These are phyloP conservation scores for Leishmania arabica DNA, from an alignment of 208 protist species.

Conservation along the genomic window DNA sequence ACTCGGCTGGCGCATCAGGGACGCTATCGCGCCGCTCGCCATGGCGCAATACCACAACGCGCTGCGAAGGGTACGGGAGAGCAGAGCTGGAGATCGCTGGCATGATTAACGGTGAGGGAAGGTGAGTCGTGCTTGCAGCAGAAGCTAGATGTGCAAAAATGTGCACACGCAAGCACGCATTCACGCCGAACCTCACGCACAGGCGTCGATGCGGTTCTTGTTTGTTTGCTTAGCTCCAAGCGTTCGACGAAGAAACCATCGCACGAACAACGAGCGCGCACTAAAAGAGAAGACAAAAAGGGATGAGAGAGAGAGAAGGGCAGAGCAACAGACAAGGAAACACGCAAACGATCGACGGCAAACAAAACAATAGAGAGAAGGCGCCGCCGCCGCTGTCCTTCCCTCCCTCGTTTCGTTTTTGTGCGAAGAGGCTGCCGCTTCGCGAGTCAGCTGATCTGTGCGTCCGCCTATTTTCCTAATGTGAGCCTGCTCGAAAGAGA, in stretches of 20 bases:
- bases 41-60: constrained; percentile 78
- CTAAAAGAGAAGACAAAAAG: not conserved
- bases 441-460: not conserved
- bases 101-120: not conserved
- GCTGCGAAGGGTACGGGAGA: constrained; percentile 29
- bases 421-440: not conserved
- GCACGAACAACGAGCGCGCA: not conserved
- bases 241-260: not conserved
- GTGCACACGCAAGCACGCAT: not conserved
- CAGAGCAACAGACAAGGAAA: not conserved
- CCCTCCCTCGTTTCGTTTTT: not conserved
- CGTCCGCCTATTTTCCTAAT: not conserved
- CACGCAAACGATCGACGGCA: not conserved
- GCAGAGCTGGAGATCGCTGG: not conserved
- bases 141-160: not conserved
- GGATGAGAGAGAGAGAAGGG: not conserved
- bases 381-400: not conserved
- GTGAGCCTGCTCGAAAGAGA: not conserved
- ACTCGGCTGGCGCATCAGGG: constrained; percentile 47
- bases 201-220: too few relatives aligned
- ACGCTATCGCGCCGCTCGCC: constrained; percentile 76
- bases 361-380: not conserved
- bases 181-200: not conserved
- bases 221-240: not conserved
- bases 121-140: not conserved